phyloP scores from a whole-genome alignment of 805 yeast genomes.

The Metahyphopichia silvanorum region DNA sequence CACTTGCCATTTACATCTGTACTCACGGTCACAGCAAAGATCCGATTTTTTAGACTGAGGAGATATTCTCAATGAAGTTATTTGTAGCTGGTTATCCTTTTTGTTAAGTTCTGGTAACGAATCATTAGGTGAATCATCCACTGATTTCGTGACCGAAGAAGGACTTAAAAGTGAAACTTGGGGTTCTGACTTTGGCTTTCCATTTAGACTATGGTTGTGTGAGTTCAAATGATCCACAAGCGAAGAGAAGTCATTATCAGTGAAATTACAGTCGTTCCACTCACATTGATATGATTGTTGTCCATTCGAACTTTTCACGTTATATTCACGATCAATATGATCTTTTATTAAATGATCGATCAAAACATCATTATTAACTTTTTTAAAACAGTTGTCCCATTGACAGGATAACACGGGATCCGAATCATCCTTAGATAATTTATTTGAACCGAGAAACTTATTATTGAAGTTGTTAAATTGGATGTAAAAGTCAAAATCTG shows the following conservation, averaged over 20 bases:
- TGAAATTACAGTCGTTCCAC: slow-evolving; percentile 71
- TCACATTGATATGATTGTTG: slow-evolving; percentile 50
- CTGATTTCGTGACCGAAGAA: slow-evolving; percentile 5
- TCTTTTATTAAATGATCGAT: slow-evolving; percentile 38
- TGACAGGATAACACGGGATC: slow-evolving; percentile 41
- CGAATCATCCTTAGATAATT: background rate
- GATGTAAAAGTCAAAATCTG: slow-evolving; percentile 36
- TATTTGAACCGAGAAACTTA: background rate
- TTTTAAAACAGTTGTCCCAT: slow-evolving; percentile 63
- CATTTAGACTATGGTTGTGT: slow-evolving; percentile 14
- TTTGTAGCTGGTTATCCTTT: slow-evolving; percentile 16
- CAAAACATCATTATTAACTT: slow-evolving; percentile 30
- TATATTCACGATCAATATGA: slow-evolving; percentile 52
- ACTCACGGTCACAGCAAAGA: slow-evolving; percentile 22
- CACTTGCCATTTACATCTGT: slow-evolving; percentile 44
- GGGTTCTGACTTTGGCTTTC: background rate
- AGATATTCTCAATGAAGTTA: slow-evolving; percentile 29
- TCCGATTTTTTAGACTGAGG: slow-evolving; percentile 18
- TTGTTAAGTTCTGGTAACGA: slow-evolving; percentile 1
- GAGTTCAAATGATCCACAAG: slow-evolving; percentile 52
- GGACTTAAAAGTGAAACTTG: slow-evolving; percentile 9
- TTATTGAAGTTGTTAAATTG: slow-evolving; percentile 31
- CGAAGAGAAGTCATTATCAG: slow-evolving; percentile 47
- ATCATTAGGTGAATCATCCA: slow-evolving; percentile 5
- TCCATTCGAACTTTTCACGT: slow-evolving; percentile 1